These are phyloP conservation scores for Penicillium decumbens DNA, from an alignment of 2,329 filamentous ascomycete species.

Conservation along the genomic window DNA sequence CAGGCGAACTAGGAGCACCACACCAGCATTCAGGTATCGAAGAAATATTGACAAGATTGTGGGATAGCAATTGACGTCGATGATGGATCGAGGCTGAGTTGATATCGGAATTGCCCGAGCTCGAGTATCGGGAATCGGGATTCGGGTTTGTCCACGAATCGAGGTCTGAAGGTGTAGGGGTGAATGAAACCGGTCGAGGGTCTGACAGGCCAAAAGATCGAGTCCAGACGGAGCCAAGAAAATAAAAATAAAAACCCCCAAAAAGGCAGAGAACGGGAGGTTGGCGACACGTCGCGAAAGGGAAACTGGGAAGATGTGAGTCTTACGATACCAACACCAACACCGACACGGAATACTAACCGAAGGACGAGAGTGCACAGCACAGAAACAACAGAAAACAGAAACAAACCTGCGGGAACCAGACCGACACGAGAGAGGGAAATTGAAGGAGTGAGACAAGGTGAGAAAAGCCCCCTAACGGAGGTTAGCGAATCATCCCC, in stretches of 20 bases:
- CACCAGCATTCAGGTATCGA: neutral
- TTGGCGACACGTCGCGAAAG: conserved; percentile 15
- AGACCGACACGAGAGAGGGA: neutral
- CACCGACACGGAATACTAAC: conserved; percentile 1
- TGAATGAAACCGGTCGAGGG: neutral
- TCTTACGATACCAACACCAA: neutral
- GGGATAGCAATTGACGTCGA: neutral
- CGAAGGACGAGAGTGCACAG: conserved; percentile 23
- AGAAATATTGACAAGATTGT: neutral
- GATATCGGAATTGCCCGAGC: conserved; percentile 3
- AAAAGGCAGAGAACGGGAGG: conserved; percentile 6
- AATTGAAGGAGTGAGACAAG: conserved; percentile 3
- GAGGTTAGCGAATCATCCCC: conserved; percentile 5
- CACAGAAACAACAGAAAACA: conserved; percentile 6
- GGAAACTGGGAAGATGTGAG: conserved; percentile 9
- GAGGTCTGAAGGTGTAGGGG: too few species aligned
- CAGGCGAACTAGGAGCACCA: conserved; percentile 1
- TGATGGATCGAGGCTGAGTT: neutral
- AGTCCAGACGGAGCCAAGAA: neutral
- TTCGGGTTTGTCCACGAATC: neutral
- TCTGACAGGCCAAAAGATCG: neutral
- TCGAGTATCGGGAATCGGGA: neutral
- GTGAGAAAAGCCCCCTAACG: conserved; percentile 7
- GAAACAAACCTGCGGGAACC: neutral
- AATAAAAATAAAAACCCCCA: neutral